Evolutionary conservation across 2,329 filamentous ascomycete species (phyloP).

Genomic region (Cordyceps fumosorosea): DNA sequence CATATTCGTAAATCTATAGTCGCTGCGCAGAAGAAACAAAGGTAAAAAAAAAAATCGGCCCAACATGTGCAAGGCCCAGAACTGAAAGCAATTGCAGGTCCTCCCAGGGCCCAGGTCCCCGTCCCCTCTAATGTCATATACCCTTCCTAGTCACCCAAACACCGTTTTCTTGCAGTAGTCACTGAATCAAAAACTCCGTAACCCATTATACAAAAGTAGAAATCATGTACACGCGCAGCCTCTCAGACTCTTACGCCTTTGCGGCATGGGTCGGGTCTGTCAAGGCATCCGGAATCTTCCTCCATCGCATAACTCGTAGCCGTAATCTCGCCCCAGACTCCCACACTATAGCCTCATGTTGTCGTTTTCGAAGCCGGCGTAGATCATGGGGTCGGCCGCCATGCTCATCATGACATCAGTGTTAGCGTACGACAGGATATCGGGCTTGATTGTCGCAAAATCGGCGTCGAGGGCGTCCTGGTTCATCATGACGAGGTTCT

Average conservation of each 20-base stretch:
- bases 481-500: constrained; percentile 40
- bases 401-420: constrained; percentile 52
- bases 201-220: not conserved
- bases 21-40: not conserved
- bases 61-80: not conserved
- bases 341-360: constrained; percentile 32
- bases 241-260: not conserved
- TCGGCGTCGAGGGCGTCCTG: constrained; percentile 46
- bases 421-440: constrained; percentile 45
- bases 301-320: not conserved
- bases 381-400: constrained; percentile 53
- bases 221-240: not conserved
- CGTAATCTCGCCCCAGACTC: not conserved
- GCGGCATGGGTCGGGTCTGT: not conserved
- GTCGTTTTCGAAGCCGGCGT: constrained; percentile 44
- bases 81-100: not conserved
- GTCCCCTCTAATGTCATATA: not conserved
- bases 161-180: not conserved
- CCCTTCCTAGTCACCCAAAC: not conserved
- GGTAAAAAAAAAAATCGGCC: not conserved
- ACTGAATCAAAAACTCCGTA: not conserved
- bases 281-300: not conserved
- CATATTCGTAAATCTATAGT: not conserved
- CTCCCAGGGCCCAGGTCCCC: no score
- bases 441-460: constrained; percentile 50